Conservation (phyloP, 1,139 yeast genomes). For the Pichia sp. region DNA sequence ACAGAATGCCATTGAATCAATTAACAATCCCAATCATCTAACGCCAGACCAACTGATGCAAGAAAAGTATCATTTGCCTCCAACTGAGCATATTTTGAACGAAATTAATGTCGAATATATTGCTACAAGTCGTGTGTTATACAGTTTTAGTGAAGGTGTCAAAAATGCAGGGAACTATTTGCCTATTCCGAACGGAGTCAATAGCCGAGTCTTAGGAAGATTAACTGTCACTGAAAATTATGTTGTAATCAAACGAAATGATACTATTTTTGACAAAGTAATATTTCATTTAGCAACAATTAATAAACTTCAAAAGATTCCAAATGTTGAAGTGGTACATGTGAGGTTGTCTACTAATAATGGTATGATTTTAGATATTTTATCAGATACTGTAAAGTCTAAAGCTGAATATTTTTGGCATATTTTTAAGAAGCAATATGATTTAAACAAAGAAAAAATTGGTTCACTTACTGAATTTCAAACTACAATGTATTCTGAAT, state of each 20-base stretch:
- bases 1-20: conserved; percentile 27
- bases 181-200: conserved; percentile 24
- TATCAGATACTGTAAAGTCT: conserved; percentile 72
- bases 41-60: conserved; percentile 67
- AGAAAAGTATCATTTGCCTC: conserved; percentile 62
- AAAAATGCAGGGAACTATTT: conserved; percentile 8
- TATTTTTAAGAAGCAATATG: conserved; percentile 4
- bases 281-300: conserved; percentile 70
- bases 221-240: conserved; percentile 68
- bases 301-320: conserved; percentile 79
- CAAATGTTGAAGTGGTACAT: conserved; percentile 74
- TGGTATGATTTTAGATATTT: conserved; percentile 56
- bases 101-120: conserved; percentile 45
- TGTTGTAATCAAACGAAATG: conserved; percentile 64
- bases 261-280: conserved; percentile 60
- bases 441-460: conserved; percentile 33
- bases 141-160: conserved; percentile 12
- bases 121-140: conserved; percentile 12
- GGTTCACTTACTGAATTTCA: conserved; percentile 59
- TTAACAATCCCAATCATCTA: conserved; percentile 32
- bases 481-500: conserved; percentile 77
- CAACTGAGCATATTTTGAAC: conserved; percentile 56
- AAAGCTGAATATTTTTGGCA: conserved; percentile 68
- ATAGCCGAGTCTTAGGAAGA: conserved; percentile 44
- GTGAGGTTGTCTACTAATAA: conserved; percentile 65